Evolutionary conservation across 352 stramenopile species (phyloP), one percentile per base, ranked within the genome.

Genomic region (Phytophthora chlamydospora): DNA sequence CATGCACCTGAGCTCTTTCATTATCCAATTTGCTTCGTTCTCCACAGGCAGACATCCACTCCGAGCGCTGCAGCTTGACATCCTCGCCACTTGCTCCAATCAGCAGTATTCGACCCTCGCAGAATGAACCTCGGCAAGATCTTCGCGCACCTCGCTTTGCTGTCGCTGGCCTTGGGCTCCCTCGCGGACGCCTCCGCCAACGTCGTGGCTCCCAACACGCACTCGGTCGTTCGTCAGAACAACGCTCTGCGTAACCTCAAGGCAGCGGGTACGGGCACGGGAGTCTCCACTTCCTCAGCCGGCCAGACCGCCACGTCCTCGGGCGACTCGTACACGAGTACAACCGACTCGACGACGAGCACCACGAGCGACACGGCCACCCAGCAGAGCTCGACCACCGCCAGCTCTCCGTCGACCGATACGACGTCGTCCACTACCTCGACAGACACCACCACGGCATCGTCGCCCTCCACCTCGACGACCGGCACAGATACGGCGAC

Each of bases 41-140:
- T 32, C 27, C 40, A 60, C 43, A 59, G 50, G 51, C 45, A 44
- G 58, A 38, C 29, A 39, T 33, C 49, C 55, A 48, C 51, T 41
- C 32, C 49, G 32, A 59, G 39, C 49, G 43, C 32, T 32, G n/a
- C 36, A 39, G 38, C 17, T 44, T 62, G 49, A 32, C 50, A 51
- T 31, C 24, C 47, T 29, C 17, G 39, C 7, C 36, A 61, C 44
- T 38, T 41, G 24, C 45, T 46, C 45, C 52, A 9, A 8, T 42
- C 46, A 64, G 24, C 61, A 59, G 40, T 55, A 64, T 29, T 17
- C 17, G 24, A 55, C 39, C 47, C 59, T 36, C 36, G n/a, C 57
- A 63, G 3, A 14, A 72, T 73, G 64, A 73, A 68, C 64, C 58
- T 73, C 52, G 54, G 19, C 52, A 73, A 68, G 64, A 62, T 68